phyloP scores from a whole-genome alignment of 2,329 filamentous ascomycete species.

The Nothopassalora personata region DNA sequence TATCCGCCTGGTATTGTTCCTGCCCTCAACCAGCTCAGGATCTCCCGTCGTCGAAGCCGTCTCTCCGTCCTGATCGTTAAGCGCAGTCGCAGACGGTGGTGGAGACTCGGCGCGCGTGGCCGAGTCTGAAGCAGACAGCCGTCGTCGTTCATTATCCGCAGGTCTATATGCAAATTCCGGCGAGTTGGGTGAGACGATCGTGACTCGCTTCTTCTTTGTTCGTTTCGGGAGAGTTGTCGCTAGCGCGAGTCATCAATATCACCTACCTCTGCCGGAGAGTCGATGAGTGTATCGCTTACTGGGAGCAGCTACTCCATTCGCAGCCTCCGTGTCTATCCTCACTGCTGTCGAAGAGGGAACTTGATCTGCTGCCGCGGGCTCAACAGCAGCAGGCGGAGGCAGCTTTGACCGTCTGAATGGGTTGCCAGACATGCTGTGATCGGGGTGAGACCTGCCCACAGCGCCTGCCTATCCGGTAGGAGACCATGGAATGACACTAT shows the following conservation, averaged over 20 bases:
- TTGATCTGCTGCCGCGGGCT: slow-evolving; percentile 7
- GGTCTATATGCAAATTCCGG: slow-evolving; percentile 14
- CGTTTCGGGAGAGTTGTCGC: slow-evolving; percentile 14
- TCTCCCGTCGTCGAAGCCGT: slow-evolving; percentile 20
- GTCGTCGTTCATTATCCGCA: slow-evolving; percentile 11
- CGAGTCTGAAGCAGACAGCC: slow-evolving; percentile 14
- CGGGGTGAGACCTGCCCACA: slow-evolving; percentile 3
- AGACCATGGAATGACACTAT: not conserved
- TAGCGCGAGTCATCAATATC: slow-evolving; percentile 20
- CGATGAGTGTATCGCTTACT: slow-evolving; percentile 16
- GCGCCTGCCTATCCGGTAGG: not conserved
- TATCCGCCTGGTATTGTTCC: slow-evolving; percentile 21
- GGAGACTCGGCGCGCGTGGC: slow-evolving; percentile 13
- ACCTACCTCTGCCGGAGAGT: slow-evolving; percentile 4
- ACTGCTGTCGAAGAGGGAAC: slow-evolving; percentile 10
- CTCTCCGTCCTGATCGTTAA: slow-evolving; percentile 17
- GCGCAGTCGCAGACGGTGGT: slow-evolving; percentile 13
- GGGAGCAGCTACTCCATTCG: slow-evolving; percentile 5
- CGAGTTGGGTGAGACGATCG: slow-evolving; percentile 27
- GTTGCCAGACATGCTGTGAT: slow-evolving; percentile 28
- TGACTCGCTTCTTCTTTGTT: slow-evolving; percentile 28
- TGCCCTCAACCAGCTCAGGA: slow-evolving; percentile 19
- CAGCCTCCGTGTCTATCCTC: slow-evolving; percentile 4
- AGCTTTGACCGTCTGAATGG: slow-evolving; percentile 28
- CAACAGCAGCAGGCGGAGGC: not conserved